Evolutionary conservation across 805 yeast genomes (phyloP).

Genomic region (Pichia nakasei): DNA sequence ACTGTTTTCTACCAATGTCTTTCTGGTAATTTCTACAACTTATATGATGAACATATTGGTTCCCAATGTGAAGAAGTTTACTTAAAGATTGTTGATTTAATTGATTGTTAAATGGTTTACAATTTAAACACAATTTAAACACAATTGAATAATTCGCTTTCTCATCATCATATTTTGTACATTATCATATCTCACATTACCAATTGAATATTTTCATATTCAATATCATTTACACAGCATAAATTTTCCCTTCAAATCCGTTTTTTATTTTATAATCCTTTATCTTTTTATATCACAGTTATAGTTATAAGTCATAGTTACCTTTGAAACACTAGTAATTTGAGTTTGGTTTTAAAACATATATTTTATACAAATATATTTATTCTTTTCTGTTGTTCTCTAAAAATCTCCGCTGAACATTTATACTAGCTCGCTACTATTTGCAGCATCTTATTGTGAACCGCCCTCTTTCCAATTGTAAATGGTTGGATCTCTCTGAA

Average conservation of each 20-base stretch:
- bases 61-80: slow-evolving; percentile 38
- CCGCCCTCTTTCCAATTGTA: too few species aligned
- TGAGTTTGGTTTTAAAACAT: too few species aligned
- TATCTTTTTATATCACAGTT: slow-evolving; percentile 2
- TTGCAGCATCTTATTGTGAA: too few species aligned
- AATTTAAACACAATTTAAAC: background rate
- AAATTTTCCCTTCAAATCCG: background rate
- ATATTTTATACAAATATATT: too few species aligned
- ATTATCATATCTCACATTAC: background rate
- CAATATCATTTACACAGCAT: background rate
- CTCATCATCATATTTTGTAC: background rate
- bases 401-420: too few species aligned
- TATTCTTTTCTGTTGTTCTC: too few species aligned
- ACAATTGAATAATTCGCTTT: background rate
- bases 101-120: slow-evolving; percentile 22
- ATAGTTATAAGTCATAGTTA: slow-evolving; percentile 6
- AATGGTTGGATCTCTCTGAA: too few species aligned
- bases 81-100: slow-evolving; percentile 37
- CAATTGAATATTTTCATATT: background rate
- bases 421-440: too few species aligned
- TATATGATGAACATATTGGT: slow-evolving; percentile 42
- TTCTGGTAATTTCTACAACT: slow-evolving; percentile 52
- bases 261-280: slow-evolving; percentile 1
- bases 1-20: slow-evolving; percentile 45
- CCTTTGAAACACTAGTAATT: too few species aligned